Conservation (phyloP, 1,284 basidiomycete species). For the Trametes hirsuta region DNA sequence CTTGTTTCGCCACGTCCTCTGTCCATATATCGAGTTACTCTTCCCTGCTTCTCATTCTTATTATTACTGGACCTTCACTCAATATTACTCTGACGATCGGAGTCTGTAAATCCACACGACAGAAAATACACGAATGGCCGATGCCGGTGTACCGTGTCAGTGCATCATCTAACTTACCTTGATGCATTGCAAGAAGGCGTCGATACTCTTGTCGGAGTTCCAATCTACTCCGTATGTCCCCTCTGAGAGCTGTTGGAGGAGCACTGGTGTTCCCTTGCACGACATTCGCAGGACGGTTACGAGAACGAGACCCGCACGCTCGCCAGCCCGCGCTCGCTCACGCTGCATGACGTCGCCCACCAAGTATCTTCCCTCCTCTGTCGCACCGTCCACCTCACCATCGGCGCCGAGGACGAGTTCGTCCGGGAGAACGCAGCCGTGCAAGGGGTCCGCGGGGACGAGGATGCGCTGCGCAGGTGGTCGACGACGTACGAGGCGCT, state of each 20-base stretch:
- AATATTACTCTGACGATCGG: too few species aligned
- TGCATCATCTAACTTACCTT: neutral
- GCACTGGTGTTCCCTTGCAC: neutral
- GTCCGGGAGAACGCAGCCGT: constrained; percentile 26
- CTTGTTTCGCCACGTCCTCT: too few species aligned
- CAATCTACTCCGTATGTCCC: too few species aligned
- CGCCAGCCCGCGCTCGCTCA: constrained; percentile 30
- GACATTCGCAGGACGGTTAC: constrained; percentile 27
- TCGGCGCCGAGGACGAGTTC: constrained; percentile 35
- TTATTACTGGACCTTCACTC: too few species aligned
- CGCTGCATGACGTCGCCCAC: constrained; percentile 30
- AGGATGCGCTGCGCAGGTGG: constrained; percentile 35
- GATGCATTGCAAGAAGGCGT: neutral
- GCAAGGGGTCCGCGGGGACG: constrained; percentile 25
- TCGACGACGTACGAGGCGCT: constrained; percentile 37
- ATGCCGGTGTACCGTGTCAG: too few species aligned
- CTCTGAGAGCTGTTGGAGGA: too few species aligned
- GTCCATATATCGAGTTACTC: too few species aligned
- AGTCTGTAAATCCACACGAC: too few species aligned
- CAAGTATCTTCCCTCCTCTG: constrained; percentile 27
- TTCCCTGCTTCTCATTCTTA: too few species aligned
- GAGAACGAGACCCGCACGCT: constrained; percentile 35
- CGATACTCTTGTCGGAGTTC: neutral
- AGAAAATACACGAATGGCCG: too few species aligned
- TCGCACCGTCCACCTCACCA: constrained; percentile 27